Percentiles rank a stretch among this genome's conserved stretches.
These are phyloP conservation scores for Aspergillus arachidicola DNA, from an alignment of 2,329 filamentous ascomycete genomes.

Conservation along the genomic window DNA sequence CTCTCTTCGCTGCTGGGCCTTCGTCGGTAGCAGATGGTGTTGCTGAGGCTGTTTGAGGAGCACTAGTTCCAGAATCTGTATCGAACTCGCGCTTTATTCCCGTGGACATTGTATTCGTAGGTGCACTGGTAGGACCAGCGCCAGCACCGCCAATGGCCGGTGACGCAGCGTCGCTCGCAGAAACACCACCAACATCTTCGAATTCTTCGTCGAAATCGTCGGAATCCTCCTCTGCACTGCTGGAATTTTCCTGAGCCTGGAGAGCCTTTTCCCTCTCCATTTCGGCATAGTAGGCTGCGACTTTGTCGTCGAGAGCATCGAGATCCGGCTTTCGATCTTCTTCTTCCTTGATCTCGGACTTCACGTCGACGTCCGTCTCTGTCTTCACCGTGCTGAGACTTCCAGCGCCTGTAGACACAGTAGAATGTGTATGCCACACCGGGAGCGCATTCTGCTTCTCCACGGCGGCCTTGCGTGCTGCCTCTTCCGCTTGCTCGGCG, in stretches of 20 bases:
- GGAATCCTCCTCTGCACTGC: slow-evolving; percentile 43
- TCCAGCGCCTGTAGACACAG: slow-evolving; percentile 39
- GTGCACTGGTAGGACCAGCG: slow-evolving; percentile 32
- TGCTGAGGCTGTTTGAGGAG: slow-evolving; percentile 38
- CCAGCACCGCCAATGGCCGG: slow-evolving; percentile 31
- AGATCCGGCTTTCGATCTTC: slow-evolving; percentile 46
- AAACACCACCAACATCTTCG: slow-evolving; percentile 47
- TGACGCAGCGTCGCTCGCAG: slow-evolving; percentile 39
- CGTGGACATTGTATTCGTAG: slow-evolving; percentile 21
- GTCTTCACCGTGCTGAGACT: slow-evolving; percentile 30
- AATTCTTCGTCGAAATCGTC: slow-evolving; percentile 48
- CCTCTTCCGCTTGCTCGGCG: slow-evolving; percentile 51
- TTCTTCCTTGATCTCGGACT: slow-evolving; percentile 43
- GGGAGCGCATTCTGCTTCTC: slow-evolving; percentile 56
- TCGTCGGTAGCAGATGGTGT: slow-evolving; percentile 43
- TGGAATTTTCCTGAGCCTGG: slow-evolving; percentile 45
- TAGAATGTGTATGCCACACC: slow-evolving; percentile 56
- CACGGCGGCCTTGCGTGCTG: slow-evolving; percentile 49
- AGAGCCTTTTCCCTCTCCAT: slow-evolving; percentile 48
- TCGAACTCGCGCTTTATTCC: slow-evolving; percentile 44
- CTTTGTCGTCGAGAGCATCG: slow-evolving; percentile 49
- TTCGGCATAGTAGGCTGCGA: slow-evolving; percentile 50
- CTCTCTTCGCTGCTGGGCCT: slow-evolving; percentile 45
- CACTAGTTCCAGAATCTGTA: slow-evolving; percentile 42
- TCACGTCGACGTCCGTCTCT: slow-evolving; percentile 36